Evolutionary conservation across 2,329 filamentous ascomycete genomes (phyloP).

Genomic region (Alternaria ventricosa): DNA sequence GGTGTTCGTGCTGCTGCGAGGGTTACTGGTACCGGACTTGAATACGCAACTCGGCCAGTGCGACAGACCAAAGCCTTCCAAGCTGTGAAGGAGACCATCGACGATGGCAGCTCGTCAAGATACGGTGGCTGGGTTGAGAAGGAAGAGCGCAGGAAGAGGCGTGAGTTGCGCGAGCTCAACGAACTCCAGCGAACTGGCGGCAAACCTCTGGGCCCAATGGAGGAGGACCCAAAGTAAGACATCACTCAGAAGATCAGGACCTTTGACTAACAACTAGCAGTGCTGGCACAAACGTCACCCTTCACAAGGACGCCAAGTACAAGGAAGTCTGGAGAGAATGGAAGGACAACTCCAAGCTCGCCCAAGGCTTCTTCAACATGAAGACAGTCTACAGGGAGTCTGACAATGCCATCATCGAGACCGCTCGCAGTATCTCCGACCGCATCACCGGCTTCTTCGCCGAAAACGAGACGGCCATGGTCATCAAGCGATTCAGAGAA

Average conservation of each 20-base stretch:
- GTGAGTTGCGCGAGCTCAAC: constrained; percentile 74
- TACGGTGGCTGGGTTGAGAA: constrained; percentile 98
- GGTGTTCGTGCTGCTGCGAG: constrained; percentile 86
- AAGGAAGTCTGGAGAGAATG: constrained; percentile 99
- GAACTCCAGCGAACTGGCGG: constrained; percentile 60
- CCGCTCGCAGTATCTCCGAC: constrained; percentile 92
- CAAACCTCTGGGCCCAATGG: constrained; percentile 63
- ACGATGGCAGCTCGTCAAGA: constrained; percentile 93
- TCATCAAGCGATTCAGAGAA: constrained; percentile 96
- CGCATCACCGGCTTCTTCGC: constrained; percentile 94
- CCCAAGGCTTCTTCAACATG: constrained; percentile 86
- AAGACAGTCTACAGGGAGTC: constrained; percentile 93
- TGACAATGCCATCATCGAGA: constrained; percentile 93
- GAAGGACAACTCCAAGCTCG: constrained; percentile 84
- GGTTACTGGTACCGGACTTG: constrained; percentile 83
- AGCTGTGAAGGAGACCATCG: constrained; percentile 90
- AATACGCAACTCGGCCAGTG: constrained; percentile 94
- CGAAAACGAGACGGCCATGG: constrained; percentile 96
- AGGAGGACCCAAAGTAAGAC: constrained; percentile 86
- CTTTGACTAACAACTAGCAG: constrained; percentile 55
- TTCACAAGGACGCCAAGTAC: constrained; percentile 97
- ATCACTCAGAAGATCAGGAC: background rate
- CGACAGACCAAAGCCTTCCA: constrained; percentile 95
- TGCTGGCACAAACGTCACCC: constrained; percentile 89
- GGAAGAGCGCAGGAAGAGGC: constrained; percentile 83